Evolutionary conservation across 352 stramenopile genomes (phyloP).

Genomic region (Pythium volutum): DNA sequence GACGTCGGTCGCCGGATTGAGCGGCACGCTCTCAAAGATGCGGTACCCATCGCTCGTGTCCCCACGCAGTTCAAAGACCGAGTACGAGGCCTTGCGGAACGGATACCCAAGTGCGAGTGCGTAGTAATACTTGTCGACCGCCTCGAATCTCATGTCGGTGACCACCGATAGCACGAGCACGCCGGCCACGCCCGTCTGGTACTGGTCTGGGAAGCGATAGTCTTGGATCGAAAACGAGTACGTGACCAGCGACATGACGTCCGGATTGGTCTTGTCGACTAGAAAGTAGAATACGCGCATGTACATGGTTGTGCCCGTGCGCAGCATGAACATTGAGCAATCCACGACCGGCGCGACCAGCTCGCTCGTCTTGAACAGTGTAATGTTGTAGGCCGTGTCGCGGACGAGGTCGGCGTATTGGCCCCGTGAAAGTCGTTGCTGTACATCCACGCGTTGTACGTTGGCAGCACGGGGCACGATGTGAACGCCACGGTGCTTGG

Average conservation of each 20-base stretch:
- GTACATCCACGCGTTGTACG: conserved; percentile 35
- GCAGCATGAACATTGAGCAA: conserved; percentile 23
- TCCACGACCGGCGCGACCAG: conserved; percentile 40
- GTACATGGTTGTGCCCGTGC: background rate
- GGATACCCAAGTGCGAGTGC: conserved; percentile 27
- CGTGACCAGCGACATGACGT: conserved; percentile 15
- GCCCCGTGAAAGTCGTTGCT: conserved; percentile 8
- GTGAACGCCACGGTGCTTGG: background rate
- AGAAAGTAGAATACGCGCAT: conserved; percentile 24
- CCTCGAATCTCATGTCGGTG: conserved; percentile 8
- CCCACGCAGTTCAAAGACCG: background rate
- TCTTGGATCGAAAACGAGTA: conserved; percentile 22
- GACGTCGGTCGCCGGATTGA: too few species aligned
- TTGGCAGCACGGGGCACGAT: conserved; percentile 18
- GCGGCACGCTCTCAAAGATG: conserved; percentile 18
- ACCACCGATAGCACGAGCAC: conserved; percentile 6
- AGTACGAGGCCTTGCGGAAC: conserved; percentile 16
- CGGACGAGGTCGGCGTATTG: conserved; percentile 20
- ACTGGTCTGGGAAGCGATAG: conserved; percentile 17
- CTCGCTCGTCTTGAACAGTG: conserved; percentile 29
- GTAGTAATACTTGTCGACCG: conserved; percentile 10
- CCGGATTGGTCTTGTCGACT: conserved; percentile 5
- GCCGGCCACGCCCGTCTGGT: conserved; percentile 1
- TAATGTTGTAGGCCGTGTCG: conserved; percentile 33
- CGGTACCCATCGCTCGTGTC: background rate